Conservation (phyloP, 2,329 filamentous ascomycete species). For the Tolypocladium pustulatum region DNA sequence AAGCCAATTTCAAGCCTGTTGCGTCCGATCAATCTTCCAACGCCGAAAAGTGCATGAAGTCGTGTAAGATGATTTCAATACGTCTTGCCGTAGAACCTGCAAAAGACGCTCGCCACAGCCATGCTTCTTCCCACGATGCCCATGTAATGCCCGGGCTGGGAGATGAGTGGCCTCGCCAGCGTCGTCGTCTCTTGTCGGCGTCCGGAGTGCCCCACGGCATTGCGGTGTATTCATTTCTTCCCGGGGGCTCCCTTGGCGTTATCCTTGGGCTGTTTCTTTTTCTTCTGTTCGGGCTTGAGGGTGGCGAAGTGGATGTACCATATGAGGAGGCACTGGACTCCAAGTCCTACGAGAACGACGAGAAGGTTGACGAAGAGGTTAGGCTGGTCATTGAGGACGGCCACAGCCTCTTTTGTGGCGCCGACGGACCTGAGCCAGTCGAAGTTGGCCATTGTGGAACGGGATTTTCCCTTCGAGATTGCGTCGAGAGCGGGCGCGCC, state of each 20-base stretch:
- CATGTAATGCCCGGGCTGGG: background rate
- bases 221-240: background rate
- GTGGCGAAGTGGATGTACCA: constrained; percentile 52
- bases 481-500: background rate
- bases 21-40: background rate
- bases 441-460: constrained; percentile 37
- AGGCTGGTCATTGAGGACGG: constrained; percentile 50
- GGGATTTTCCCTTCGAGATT: background rate
- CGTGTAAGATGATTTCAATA: background rate
- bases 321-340: constrained; percentile 33
- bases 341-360: constrained; percentile 39
- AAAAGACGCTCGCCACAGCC: background rate
- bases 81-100: background rate
- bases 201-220: background rate
- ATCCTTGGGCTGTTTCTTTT: constrained; percentile 21
- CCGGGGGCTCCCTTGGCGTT: constrained; percentile 6
- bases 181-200: background rate
- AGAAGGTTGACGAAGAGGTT: constrained; percentile 47
- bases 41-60: background rate
- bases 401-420: constrained; percentile 47
- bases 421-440: constrained; percentile 46
- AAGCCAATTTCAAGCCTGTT: background rate
- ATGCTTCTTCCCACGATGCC: background rate
- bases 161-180: background rate
- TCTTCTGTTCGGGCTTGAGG: constrained; percentile 48